Evolutionary conservation across 495 filamentous ascomycete species (phyloP), one percentile per base, ranked within the genome.

Genomic region (Hypomontagnella submonticulosa): DNA sequence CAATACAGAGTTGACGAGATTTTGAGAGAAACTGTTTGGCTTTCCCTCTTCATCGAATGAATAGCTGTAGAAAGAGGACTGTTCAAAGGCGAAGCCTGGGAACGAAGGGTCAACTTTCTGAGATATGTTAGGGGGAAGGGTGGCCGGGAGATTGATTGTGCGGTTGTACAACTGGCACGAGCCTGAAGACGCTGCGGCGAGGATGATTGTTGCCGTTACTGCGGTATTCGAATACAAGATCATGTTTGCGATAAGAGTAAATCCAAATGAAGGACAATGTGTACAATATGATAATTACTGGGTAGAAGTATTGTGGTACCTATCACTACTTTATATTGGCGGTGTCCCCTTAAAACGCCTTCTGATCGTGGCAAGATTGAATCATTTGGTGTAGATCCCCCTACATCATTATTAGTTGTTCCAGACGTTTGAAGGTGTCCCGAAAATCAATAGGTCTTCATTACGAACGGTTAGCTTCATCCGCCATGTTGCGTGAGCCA

Each of bases 31-130:
- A 11, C 8, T 32, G 23, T 55, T 55, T 2, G 51, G 36, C 10
- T 55, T 55, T 1, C 51, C 51, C 12, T 55, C 19, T n/a, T 18
- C 51, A 32, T 55, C 38, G 19, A 55, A 55, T 4, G 51, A 55
- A 33, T 55, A 42, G 10, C 11, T 16, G 9, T 55, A 55, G 51
- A 55, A 55, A 9, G 51, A 42, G 13, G 51, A 18, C 38, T 55
- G 27, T 32, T 55, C 51, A 11, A 55, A 55, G 16, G 51, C 36
- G 18, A 41, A 55, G 37, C 36, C 48, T 18, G 48, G 32, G 18
- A 51, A 51, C 13, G 48, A 51, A 4, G 48, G 30, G 15, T 51
- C 48, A 15, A 51, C 13, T 36, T 51, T 51, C 11, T 51, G 32
- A 0, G 48, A 51, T 19, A 51, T 1, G 4, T 20, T 32, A 37